Percentiles rank a stretch among this genome's conserved stretches.
Evolutionary conservation across 2,329 filamentous ascomycete species (phyloP).

Genomic region (Coniochaeta ligniaria): DNA sequence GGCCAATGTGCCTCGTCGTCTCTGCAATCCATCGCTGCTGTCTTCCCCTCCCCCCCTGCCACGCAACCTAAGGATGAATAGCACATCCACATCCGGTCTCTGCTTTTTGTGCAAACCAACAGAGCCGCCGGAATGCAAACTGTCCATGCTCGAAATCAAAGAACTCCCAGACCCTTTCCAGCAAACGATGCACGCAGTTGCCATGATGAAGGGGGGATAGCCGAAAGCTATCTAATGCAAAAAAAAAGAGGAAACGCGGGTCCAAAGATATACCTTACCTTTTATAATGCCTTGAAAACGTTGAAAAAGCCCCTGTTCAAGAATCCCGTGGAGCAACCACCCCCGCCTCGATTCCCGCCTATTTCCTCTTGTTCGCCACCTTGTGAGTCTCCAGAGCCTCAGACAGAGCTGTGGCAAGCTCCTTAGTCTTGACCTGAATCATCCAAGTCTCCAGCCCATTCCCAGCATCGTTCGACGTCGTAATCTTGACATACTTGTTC

Average conservation of each 20-base stretch:
- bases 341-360: too few species aligned
- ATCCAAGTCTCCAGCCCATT: slow-evolving; percentile 62
- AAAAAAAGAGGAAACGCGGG: background rate
- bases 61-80: background rate
- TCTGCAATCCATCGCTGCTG: background rate
- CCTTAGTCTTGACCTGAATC: slow-evolving; percentile 61
- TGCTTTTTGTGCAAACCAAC: background rate
- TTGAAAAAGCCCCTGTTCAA: background rate
- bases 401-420: slow-evolving; percentile 47
- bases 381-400: slow-evolving; percentile 46
- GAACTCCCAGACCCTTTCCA: background rate
- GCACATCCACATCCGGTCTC: background rate
- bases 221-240: background rate
- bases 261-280: background rate
- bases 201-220: background rate
- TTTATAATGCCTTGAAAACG: background rate
- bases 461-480: slow-evolving; percentile 49
- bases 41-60: background rate
- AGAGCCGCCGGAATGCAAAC: background rate
- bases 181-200: background rate
- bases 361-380: slow-evolving; percentile 42
- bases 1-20: background rate
- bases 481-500: slow-evolving; percentile 52
- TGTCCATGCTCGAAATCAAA: background rate
- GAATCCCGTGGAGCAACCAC: too few species aligned